Percentiles rank a stretch among this genome's conserved stretches.
These are phyloP conservation scores for Jasminum sambac DNA, from an alignment of 257 asterid species.

Conservation along the genomic window DNA sequence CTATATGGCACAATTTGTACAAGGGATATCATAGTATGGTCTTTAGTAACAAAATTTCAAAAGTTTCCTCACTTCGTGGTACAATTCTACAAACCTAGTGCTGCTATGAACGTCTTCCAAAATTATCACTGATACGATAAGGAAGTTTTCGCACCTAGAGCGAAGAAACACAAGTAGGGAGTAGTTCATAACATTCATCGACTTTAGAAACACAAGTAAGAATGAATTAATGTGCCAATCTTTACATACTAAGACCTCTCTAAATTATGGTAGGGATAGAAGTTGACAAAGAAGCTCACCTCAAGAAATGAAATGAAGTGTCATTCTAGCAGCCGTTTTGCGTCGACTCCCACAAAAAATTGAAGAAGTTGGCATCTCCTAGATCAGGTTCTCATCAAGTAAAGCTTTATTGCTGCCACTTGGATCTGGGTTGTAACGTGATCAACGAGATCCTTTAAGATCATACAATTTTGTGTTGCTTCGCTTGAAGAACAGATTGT, in stretches of 20 bases:
- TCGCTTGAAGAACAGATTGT: slow-evolving; percentile 72
- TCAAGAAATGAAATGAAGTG: slow-evolving; percentile 84
- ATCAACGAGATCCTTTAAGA: slow-evolving; percentile 82
- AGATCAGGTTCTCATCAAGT: slow-evolving; percentile 79
- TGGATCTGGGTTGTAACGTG: slow-evolving; percentile 78
- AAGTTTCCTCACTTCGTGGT: no score
- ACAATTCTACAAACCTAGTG: no score
- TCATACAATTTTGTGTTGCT: slow-evolving; percentile 63
- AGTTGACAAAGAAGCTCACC: slow-evolving; percentile 41
- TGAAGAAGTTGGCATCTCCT: slow-evolving; percentile 84
- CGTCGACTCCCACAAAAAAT: slow-evolving; percentile 77
- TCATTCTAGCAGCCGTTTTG: slow-evolving; percentile 77
- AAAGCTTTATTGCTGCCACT: slow-evolving; percentile 81
- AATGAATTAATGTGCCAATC: slow-evolving; percentile 1
- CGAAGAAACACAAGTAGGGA: slow-evolving; percentile 64
- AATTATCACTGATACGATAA: no score
- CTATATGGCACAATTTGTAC: no score
- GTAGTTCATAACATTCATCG: slow-evolving; percentile 30
- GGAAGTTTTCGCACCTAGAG: no score
- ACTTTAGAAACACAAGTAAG: slow-evolving; percentile 34
- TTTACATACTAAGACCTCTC: not conserved
- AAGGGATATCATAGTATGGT: no score
- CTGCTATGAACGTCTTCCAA: no score
- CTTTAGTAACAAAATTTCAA: no score
- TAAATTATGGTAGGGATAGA: not conserved